A percentile compares a stretch with the other conserved stretches of the same genome.
These are phyloP conservation scores for Sporopachydermia cereana DNA, from an alignment of 1,139 yeast genomes.

Conservation along the genomic window DNA sequence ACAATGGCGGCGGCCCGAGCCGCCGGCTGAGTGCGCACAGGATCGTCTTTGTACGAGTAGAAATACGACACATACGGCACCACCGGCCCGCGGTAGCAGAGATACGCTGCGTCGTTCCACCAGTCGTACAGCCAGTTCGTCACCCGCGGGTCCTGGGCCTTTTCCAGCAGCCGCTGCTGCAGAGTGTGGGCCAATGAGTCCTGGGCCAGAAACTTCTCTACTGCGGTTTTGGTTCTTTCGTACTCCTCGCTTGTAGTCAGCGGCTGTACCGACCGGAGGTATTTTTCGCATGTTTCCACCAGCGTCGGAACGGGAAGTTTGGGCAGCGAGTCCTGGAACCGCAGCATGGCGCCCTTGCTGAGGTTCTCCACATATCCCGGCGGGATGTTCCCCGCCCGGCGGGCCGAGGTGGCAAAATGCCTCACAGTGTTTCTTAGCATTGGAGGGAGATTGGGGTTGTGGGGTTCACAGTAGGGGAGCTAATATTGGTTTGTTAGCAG, in stretches of 20 bases:
- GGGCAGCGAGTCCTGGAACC: slow-evolving; percentile 67
- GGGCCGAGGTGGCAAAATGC: neutral
- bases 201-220: slow-evolving; percentile 50
- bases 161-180: slow-evolving; percentile 51
- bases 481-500: no score
- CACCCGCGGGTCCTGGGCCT: slow-evolving; percentile 40
- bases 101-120: slow-evolving; percentile 93
- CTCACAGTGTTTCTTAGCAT: neutral
- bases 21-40: slow-evolving; percentile 30
- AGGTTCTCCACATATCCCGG: slow-evolving; percentile 23
- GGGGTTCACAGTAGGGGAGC: no score
- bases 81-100: slow-evolving; percentile 86
- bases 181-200: slow-evolving; percentile 58
- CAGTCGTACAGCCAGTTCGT: slow-evolving; percentile 87
- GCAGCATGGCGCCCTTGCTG: slow-evolving; percentile 58
- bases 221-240: slow-evolving; percentile 42
- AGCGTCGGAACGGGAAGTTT: slow-evolving; percentile 81
- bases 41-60: slow-evolving; percentile 64
- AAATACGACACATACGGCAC: slow-evolving; percentile 91
- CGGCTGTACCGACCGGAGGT: slow-evolving; percentile 66
- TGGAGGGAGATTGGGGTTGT: neutral
- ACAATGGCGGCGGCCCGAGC: slow-evolving; percentile 52
- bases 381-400: slow-evolving; percentile 15
- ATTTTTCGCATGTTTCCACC: slow-evolving; percentile 56
- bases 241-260: slow-evolving; percentile 45